Percentiles rank a stretch among this genome's conserved stretches.
phyloP scores from a whole-genome alignment of 371 early-diverging fungal genomes.

The Entomophthora muscae region DNA sequence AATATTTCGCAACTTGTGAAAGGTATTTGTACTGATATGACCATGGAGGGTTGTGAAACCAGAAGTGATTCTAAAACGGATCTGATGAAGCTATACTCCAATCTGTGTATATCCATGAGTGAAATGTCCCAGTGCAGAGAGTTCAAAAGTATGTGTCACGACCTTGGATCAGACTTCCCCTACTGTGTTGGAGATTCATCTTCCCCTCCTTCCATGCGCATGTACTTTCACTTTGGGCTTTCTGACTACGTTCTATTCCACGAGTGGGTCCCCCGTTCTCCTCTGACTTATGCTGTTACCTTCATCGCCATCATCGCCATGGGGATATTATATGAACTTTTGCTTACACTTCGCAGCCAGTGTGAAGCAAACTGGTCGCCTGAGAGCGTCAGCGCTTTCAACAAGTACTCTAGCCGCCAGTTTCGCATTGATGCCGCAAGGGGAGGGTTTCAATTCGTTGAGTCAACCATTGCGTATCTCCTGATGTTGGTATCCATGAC shows the following conservation, averaged over 20 bases:
- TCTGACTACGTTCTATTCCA: constrained; percentile 28
- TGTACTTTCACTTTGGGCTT: constrained; percentile 40
- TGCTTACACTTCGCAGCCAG: constrained; percentile 15
- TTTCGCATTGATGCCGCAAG: constrained; percentile 9
- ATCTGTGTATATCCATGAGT: constrained; percentile 34
- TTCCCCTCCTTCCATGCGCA: constrained; percentile 31
- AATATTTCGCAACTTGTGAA: constrained; percentile 21
- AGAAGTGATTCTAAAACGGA: constrained; percentile 21
- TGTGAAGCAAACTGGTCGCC: constrained; percentile 19
- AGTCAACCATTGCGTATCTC: constrained; percentile 24
- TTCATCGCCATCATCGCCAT: constrained; percentile 23
- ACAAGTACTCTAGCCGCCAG: not conserved
- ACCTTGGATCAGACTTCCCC: not conserved
- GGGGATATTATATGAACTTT: constrained; percentile 17
- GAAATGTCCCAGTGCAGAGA: constrained; percentile 31
- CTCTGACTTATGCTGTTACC: constrained; percentile 16
- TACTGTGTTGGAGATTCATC: constrained; percentile 12
- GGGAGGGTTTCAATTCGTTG: constrained; percentile 17
- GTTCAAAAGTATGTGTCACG: constrained; percentile 25
- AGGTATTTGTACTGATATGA: constrained; percentile 35
- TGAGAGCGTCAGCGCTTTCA: not conserved
- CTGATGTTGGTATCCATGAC: constrained; percentile 50
- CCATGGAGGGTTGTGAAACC: constrained; percentile 36
- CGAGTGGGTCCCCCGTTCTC: constrained; percentile 21
- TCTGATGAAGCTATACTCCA: constrained; percentile 19